Base-by-base conservation (phyloP, 768 basidiomycete genomes). In the Boletus vinaceobasis region DNA sequence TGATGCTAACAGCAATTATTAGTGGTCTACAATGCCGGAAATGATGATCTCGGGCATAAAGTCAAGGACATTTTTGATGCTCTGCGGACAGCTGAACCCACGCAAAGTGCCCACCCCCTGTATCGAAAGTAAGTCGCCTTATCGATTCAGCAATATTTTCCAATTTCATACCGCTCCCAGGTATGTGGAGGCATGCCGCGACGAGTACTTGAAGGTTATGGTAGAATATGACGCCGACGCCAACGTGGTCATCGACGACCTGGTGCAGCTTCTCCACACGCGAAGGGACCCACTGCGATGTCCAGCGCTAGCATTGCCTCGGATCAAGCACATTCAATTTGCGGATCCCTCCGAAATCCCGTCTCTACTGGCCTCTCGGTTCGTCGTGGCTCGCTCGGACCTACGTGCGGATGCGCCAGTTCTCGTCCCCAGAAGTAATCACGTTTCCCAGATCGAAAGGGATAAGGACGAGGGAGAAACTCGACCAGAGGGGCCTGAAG, bases 311-410 rank as follows among this genome's bases (percentile, higher is more conserved):
- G 23, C 23, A 23, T 23, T 65, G 21, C 36, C 43, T 2, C 61
- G 64, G 13, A 64, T 75, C 13, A 67, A 68, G 8, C 60, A 68
- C 11, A 64, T 77, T 29, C 44, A 70, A 5, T 78, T 65, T 61
- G 45, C 59, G 15, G 52, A 60, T 3, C 52, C 62, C 4, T 67
- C 62, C 3, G 71, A 75, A 6, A 65, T 77, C 13, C 70, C 68
- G 0, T 43, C 43, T 13, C 48, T 75, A 21, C 48, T 77, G 7
- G 57, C 60, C 10, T 42, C 63, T 14, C 58, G 53, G 7, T 45
- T 59, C 11, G 56, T 57, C 3, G 27, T 40, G 15, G 61, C 60
- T 33, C 60, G 52, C 8, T 59, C 57, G 3, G 27, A 59, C 7
- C 50, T 64, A 10, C 49, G 56, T 19, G 47, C 45, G 9, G 61